A percentile compares a stretch with the other conserved stretches of the same genome.
These are phyloP conservation scores for Eucalyptus paniculata DNA, from an alignment of 345 rosid species.

Conservation along the genomic window DNA sequence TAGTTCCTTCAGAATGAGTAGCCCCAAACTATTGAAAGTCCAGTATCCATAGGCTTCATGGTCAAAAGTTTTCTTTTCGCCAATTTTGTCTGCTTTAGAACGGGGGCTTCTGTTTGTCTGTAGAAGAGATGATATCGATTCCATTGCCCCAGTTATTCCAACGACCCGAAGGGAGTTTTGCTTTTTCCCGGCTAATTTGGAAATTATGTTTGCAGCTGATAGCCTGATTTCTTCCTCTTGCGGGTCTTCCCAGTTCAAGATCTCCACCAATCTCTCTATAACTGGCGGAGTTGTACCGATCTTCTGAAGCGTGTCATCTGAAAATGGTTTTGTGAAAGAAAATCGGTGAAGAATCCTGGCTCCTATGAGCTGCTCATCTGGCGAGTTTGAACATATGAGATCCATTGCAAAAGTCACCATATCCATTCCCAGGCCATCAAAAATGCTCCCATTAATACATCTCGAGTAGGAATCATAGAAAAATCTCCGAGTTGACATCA, in stretches of 20 bases:
- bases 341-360: slow-evolving; percentile 49
- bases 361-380: slow-evolving; percentile 74
- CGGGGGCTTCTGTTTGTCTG: slow-evolving; percentile 26
- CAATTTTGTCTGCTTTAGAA: slow-evolving; percentile 40
- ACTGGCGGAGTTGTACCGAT: slow-evolving; percentile 47
- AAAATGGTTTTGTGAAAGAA: slow-evolving; percentile 14
- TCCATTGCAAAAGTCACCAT: slow-evolving; percentile 68
- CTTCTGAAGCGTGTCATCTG: slow-evolving; percentile 70
- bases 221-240: slow-evolving; percentile 63
- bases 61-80: slow-evolving; percentile 30
- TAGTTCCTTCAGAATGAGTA: slow-evolving; percentile 56
- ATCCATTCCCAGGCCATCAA: slow-evolving; percentile 75
- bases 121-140: slow-evolving; percentile 75
- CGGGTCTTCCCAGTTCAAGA: slow-evolving; percentile 71
- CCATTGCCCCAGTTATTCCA: slow-evolving; percentile 75
- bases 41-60: slow-evolving; percentile 33
- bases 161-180: slow-evolving; percentile 62
- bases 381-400: slow-evolving; percentile 45
- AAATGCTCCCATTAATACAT: slow-evolving; percentile 67
- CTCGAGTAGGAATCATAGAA: slow-evolving; percentile 77
- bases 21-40: slow-evolving; percentile 66
- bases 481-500: slow-evolving; percentile 53
- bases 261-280: slow-evolving; percentile 65
- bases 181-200: slow-evolving; percentile 52
- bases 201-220: slow-evolving; percentile 57